Evolutionary conservation across 257 asterid species (phyloP).

Genomic region (Solanum sparsipilum): DNA sequence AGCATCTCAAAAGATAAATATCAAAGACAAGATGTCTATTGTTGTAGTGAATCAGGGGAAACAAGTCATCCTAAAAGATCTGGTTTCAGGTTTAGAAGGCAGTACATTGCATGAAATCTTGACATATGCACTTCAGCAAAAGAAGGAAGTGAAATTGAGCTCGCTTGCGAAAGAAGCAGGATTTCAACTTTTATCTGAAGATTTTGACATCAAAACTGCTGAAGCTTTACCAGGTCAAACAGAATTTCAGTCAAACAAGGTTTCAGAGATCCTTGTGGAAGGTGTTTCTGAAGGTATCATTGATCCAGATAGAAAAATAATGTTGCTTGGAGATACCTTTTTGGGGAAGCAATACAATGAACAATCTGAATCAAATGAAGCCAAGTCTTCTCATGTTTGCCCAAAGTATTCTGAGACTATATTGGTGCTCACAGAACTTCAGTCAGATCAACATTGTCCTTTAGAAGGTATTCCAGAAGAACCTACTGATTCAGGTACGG

Average conservation of each 20-base stretch:
- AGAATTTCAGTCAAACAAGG: conserved; percentile 35
- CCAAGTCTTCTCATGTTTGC: conserved; percentile 1
- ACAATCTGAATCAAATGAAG: background rate
- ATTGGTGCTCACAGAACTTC: background rate
- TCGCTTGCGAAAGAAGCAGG: conserved; percentile 81
- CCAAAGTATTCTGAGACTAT: background rate
- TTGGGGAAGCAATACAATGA: background rate
- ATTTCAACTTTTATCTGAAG: conserved; percentile 82
- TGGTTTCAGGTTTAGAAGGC: conserved; percentile 56
- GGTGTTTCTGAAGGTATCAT: conserved; percentile 11
- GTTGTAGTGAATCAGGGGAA: conserved; percentile 52
- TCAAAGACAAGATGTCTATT: conserved; percentile 62
- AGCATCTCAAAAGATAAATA: conserved; percentile 29
- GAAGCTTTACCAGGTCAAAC: conserved; percentile 31
- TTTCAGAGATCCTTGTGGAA: conserved; percentile 20
- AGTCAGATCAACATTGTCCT: background rate
- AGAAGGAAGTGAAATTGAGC: conserved; percentile 65
- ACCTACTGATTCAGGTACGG: background rate
- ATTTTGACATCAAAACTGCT: conserved; percentile 46
- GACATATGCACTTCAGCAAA: conserved; percentile 48
- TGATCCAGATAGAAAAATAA: conserved; percentile 11
- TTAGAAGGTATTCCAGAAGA: background rate
- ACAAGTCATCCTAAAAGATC: conserved; percentile 49
- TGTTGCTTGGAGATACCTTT: background rate
- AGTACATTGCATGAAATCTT: conserved; percentile 73